Conservation (phyloP, 2,329 filamentous ascomycete species). For the Rosellinia necatrix region DNA sequence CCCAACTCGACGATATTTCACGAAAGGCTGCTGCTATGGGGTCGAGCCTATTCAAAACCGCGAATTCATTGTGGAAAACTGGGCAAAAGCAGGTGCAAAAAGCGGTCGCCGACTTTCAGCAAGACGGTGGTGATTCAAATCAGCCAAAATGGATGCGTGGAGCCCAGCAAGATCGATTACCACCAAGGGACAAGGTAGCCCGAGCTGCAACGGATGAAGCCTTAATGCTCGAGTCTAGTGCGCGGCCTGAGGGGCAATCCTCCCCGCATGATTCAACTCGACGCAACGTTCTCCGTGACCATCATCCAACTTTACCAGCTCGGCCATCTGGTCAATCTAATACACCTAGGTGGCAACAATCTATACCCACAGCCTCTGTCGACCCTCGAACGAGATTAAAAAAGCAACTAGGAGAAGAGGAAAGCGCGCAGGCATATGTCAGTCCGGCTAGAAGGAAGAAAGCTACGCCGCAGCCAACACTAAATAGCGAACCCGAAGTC, state of each 20-base stretch:
- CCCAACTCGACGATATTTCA: constrained; percentile 70
- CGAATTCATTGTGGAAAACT: constrained; percentile 93
- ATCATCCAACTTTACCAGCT: constrained; percentile 54
- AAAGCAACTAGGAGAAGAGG: constrained; percentile 76
- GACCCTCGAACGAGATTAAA: constrained; percentile 67
- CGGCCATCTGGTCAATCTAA: constrained; percentile 49
- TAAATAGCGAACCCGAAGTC: constrained; percentile 52
- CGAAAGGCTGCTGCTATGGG: constrained; percentile 84
- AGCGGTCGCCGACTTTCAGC: constrained; percentile 84
- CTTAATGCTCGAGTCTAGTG: constrained; percentile 74
- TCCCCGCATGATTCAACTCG: constrained; percentile 38
- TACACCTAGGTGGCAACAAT: constrained; percentile 65
- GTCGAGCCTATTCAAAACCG: constrained; percentile 85
- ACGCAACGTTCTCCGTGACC: constrained; percentile 47
- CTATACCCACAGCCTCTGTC: constrained; percentile 45
- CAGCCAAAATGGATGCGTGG: constrained; percentile 97
- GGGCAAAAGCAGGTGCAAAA: constrained; percentile 92
- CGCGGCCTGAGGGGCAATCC: constrained; percentile 54
- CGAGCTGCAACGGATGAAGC: constrained; percentile 70
- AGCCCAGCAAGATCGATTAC: constrained; percentile 54
- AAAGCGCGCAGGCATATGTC: constrained; percentile 81
- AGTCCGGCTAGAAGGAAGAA: constrained; percentile 84
- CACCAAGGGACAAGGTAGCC: constrained; percentile 41
- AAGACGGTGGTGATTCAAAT: constrained; percentile 71
- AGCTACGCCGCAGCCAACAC: constrained; percentile 55